Conservation (phyloP, 805 yeast genomes). For the Myxozyma geophila region DNA sequence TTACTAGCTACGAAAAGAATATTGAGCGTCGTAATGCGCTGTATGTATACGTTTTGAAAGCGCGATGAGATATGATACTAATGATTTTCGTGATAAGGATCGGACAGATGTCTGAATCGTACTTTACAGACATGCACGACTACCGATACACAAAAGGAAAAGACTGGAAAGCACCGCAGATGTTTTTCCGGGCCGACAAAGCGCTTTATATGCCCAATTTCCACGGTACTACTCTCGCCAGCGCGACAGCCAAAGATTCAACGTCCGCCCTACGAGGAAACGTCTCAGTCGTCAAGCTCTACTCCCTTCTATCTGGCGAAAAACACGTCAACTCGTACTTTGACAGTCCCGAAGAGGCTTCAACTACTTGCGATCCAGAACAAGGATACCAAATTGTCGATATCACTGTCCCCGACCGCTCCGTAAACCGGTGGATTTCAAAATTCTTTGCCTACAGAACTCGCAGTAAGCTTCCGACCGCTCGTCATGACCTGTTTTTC, state of each 20-base stretch:
- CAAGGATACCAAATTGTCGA: slow-evolving; percentile 70
- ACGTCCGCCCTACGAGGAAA: slow-evolving; percentile 54
- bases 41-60: slow-evolving; percentile 46
- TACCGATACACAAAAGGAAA: slow-evolving; percentile 81
- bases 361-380: slow-evolving; percentile 49
- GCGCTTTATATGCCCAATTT: slow-evolving; percentile 85
- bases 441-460: slow-evolving; percentile 56
- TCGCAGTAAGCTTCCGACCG: slow-evolving; percentile 51
- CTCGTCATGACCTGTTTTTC: slow-evolving; percentile 63
- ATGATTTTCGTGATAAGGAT: slow-evolving; percentile 1
- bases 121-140: slow-evolving; percentile 62
- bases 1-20: slow-evolving; percentile 56
- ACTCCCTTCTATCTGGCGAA: slow-evolving; percentile 72
- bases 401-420: slow-evolving; percentile 73
- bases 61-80: background rate
- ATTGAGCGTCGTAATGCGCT: slow-evolving; percentile 56
- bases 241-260: slow-evolving; percentile 40
- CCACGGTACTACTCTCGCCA: slow-evolving; percentile 57
- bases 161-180: slow-evolving; percentile 79
- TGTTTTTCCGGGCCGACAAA: slow-evolving; percentile 72
- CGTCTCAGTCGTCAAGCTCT: slow-evolving; percentile 67
- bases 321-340: slow-evolving; percentile 67
- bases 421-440: slow-evolving; percentile 68
- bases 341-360: slow-evolving; percentile 50
- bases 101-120: slow-evolving; percentile 64